A percentile compares a stretch with the other conserved stretches of the same genome.
Evolutionary conservation across 108 stramenopile genomes (phyloP).

Genomic region (Seminavis robusta): DNA sequence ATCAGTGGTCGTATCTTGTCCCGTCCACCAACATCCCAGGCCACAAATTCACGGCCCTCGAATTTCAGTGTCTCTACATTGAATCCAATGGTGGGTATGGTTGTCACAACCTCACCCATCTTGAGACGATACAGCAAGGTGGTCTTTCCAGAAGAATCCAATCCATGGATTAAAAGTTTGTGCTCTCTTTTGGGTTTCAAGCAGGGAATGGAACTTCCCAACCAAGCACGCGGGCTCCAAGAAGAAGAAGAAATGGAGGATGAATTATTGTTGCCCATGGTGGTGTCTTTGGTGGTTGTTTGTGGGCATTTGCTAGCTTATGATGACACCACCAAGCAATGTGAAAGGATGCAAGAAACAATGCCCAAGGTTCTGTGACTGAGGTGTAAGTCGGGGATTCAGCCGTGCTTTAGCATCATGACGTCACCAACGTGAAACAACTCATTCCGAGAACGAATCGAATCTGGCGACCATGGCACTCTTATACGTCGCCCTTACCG

Average conservation of each 20-base stretch:
- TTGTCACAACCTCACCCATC: conserved; percentile 2
- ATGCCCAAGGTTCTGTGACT: too few relatives aligned
- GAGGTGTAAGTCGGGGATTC: too few relatives aligned
- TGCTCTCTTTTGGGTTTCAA: not conserved
- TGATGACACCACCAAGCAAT: too few relatives aligned
- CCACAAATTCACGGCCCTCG: conserved; percentile 9
- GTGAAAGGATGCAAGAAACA: too few relatives aligned
- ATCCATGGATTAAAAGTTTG: conserved; percentile 54
- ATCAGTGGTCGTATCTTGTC: conserved; percentile 48
- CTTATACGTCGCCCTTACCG: too few relatives aligned
- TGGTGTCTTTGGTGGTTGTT: not conserved
- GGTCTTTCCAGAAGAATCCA: conserved; percentile 60
- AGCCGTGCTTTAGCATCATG: too few relatives aligned
- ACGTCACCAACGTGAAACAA: too few relatives aligned
- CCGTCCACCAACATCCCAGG: conserved; percentile 62
- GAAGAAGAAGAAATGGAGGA: not conserved
- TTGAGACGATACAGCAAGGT: conserved; percentile 53
- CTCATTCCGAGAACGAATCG: too few relatives aligned
- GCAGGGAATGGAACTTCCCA: not conserved
- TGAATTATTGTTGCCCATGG: not conserved
- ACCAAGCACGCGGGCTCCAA: not conserved
- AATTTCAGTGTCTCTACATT: conserved; percentile 49
- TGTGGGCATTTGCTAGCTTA: not conserved
- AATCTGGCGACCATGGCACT: too few relatives aligned
- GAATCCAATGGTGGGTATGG: conserved; percentile 63